These are phyloP conservation scores for Coffea canephora DNA, from an alignment of 257 asterid genomes.

Conservation along the genomic window DNA sequence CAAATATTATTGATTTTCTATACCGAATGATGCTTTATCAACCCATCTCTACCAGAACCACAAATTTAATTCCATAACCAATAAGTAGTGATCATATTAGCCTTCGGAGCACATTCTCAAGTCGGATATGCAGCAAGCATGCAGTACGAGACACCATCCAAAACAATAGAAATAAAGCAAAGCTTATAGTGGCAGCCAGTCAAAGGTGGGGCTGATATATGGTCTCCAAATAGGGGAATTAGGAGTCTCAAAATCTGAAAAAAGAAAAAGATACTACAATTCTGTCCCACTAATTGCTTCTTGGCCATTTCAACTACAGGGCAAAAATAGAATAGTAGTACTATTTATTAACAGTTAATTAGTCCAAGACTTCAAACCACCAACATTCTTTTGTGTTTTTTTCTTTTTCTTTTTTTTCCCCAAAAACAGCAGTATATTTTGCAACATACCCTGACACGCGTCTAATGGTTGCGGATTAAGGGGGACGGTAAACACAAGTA, in stretches of 20 bases:
- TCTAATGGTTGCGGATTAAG: too few species aligned
- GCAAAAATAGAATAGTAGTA: not conserved
- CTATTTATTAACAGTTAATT: too few species aligned
- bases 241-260: not conserved
- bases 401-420: too few species aligned
- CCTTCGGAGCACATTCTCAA: too few species aligned
- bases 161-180: not conserved
- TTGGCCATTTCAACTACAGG: not conserved
- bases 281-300: not conserved
- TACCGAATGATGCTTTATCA: constrained; percentile 22
- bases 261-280: not conserved
- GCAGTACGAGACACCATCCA: not conserved
- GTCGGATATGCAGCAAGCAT: too few species aligned
- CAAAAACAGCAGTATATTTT: too few species aligned
- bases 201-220: not conserved
- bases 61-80: constrained; percentile 3
- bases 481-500: too few species aligned
- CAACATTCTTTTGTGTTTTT: too few species aligned
- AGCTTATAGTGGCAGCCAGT: not conserved
- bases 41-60: constrained; percentile 5
- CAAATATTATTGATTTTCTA: constrained; percentile 14
- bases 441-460: too few species aligned
- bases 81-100: too few species aligned
- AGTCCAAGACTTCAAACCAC: too few species aligned
- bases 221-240: not conserved